phyloP scores from a whole-genome alignment of 2,329 filamentous ascomycete species.

The Lasiodiplodia sp. region DNA sequence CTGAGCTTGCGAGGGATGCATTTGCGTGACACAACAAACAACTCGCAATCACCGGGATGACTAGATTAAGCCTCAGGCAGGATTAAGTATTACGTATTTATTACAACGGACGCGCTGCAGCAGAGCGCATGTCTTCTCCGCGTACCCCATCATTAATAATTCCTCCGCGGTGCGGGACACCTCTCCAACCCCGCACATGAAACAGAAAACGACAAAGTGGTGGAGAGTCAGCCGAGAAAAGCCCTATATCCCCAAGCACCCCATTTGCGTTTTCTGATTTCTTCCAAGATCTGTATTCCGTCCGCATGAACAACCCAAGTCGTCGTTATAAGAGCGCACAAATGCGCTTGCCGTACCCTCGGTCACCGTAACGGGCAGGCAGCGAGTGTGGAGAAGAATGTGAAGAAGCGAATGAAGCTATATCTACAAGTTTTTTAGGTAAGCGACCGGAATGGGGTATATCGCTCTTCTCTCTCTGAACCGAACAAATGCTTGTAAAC shows the following conservation, averaged over 20 bases:
- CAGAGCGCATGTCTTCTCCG: neutral
- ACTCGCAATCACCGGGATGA: neutral
- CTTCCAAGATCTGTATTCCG: neutral
- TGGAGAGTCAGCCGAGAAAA: neutral
- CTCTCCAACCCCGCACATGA: neutral
- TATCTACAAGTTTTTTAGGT: slow-evolving; percentile 22
- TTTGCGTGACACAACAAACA: neutral
- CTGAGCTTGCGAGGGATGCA: neutral
- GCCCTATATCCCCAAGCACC: neutral
- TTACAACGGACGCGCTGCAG: neutral
- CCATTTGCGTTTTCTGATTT: neutral
- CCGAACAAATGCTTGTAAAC: slow-evolving; percentile 18
- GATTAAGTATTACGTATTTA: neutral
- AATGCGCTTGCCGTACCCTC: slow-evolving; percentile 6
- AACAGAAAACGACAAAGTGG: neutral
- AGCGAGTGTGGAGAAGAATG: slow-evolving; percentile 14
- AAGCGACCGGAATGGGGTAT: slow-evolving; percentile 28
- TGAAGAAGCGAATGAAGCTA: slow-evolving; percentile 23
- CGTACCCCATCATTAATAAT: neutral
- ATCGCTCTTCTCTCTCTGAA: slow-evolving; percentile 25
- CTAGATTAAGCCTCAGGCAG: neutral
- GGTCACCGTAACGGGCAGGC: slow-evolving; percentile 22
- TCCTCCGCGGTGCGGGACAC: neutral
- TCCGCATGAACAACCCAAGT: neutral
- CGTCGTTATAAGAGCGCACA: neutral